Conservation (phyloP, 2,329 filamentous ascomycete genomes). For the Penicillium corylophilum region DNA sequence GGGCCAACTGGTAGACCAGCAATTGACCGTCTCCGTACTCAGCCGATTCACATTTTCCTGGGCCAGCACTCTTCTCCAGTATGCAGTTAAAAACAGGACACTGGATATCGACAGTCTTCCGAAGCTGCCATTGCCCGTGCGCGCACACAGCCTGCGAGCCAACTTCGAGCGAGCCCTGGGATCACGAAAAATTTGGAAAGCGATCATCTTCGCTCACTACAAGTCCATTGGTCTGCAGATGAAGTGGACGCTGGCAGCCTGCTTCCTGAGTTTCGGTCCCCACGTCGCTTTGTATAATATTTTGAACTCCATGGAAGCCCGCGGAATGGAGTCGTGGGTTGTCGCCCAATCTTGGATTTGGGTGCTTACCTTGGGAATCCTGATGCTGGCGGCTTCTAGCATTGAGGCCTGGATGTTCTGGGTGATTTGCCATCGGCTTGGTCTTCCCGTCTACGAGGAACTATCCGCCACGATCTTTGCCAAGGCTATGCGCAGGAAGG, state of each 20-base stretch:
- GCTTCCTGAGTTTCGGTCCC: not conserved
- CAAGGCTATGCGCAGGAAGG: conserved; percentile 72
- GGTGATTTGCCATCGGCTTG: conserved; percentile 59
- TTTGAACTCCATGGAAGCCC: not conserved
- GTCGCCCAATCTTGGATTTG: not conserved
- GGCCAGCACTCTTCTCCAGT: conserved; percentile 49
- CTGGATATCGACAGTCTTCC: not conserved
- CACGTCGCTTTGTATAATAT: not conserved
- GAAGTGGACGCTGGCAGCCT: not conserved
- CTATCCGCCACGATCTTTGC: conserved; percentile 69
- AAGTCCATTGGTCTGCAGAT: not conserved
- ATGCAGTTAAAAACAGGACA: not conserved
- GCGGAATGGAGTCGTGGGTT: not conserved
- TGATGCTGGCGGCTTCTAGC: not conserved
- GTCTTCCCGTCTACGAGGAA: conserved; percentile 65
- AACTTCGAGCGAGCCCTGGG: not conserved
- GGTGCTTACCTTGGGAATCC: not conserved
- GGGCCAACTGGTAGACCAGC: not conserved
- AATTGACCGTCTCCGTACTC: not conserved
- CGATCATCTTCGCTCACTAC: not conserved
- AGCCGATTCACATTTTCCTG: conserved; percentile 50
- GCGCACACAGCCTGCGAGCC: not conserved
- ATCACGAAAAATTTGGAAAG: not conserved
- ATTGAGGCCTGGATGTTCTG: conserved; percentile 44
- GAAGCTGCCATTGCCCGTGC: not conserved